Percentiles rank a stretch among this genome's conserved stretches.
Conservation (phyloP, 345 rosid genomes). For the Eucalyptus shirleyi region DNA sequence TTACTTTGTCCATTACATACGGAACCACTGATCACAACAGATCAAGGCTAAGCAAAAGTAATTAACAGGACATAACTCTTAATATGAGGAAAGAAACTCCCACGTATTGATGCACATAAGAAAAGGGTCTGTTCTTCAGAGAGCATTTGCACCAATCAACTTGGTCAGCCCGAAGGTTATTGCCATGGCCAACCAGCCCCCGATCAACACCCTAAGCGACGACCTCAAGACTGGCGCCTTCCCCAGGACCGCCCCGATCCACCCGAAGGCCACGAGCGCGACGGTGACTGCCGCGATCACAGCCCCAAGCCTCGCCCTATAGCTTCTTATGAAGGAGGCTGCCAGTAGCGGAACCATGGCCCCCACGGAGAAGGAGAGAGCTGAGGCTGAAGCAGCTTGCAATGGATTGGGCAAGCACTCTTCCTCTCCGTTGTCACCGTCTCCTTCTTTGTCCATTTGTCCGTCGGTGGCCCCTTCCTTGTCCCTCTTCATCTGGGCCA, state of each 20-base stretch:
- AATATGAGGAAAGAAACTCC: background rate
- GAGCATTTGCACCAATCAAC: constrained; percentile 52
- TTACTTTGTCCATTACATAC: background rate
- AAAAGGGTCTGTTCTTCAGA: background rate
- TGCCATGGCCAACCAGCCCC: constrained; percentile 97
- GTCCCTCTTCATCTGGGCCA: constrained; percentile 63
- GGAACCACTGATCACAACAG: background rate
- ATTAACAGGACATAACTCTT: background rate
- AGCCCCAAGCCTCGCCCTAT: constrained; percentile 48
- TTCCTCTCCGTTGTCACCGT: constrained; percentile 9
- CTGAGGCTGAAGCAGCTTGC: constrained; percentile 87
- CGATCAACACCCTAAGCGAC: constrained; percentile 56
- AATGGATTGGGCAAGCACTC: constrained; percentile 61
- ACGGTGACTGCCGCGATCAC: constrained; percentile 49
- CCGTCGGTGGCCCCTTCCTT: background rate
- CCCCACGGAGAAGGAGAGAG: constrained; percentile 67
- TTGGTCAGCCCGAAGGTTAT: constrained; percentile 76
- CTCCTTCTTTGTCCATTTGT: background rate
- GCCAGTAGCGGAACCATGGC: constrained; percentile 80
- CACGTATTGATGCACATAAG: background rate
- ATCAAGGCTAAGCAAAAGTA: background rate
- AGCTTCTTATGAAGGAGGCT: constrained; percentile 61
- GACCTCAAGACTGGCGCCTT: constrained; percentile 47
- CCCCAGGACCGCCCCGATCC: constrained; percentile 78
- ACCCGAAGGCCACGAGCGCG: constrained; percentile 55